Evolutionary conservation across 441 rosid genomes (phyloP).

Genomic region (Geranium incanum): DNA sequence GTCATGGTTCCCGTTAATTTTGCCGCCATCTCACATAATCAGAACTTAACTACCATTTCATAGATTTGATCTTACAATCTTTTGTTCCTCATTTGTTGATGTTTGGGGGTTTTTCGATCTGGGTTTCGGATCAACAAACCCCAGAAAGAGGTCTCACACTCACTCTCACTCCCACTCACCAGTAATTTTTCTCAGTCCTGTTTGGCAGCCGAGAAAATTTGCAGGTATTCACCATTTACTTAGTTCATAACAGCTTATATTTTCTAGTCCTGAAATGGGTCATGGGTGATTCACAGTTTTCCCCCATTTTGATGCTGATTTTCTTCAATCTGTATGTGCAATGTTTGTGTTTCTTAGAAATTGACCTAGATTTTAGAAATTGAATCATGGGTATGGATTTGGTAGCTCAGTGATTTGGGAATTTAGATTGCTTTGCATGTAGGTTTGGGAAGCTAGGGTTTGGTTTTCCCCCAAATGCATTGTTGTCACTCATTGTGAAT

Average conservation of each 20-base stretch:
- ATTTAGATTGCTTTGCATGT: no score
- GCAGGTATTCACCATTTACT: neutral
- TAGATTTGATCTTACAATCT: slow-evolving; percentile 2
- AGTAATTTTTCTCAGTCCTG: neutral
- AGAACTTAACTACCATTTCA: slow-evolving; percentile 1
- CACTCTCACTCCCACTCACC: neutral
- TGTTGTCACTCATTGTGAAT: no score
- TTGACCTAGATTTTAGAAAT: neutral
- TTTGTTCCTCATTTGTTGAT: slow-evolving; percentile 2
- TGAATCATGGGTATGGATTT: neutral
- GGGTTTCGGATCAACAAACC: neutral
- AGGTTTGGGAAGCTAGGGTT: neutral
- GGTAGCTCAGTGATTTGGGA: no score
- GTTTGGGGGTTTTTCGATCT: neutral
- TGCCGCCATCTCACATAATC: slow-evolving; percentile 3
- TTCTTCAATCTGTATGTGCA: neutral
- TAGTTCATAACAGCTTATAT: neutral
- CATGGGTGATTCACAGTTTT: neutral
- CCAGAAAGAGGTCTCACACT: neutral
- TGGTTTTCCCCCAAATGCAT: no score
- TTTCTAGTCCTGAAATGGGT: neutral
- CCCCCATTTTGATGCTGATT: neutral
- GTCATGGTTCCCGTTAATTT: neutral
- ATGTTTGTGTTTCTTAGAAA: neutral
- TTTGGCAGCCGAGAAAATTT: neutral